A percentile compares a stretch with the other conserved stretches of the same genome.
Evolutionary conservation across 2,329 filamentous ascomycete genomes (phyloP).

Genomic region (Xylaria arbuscula): DNA sequence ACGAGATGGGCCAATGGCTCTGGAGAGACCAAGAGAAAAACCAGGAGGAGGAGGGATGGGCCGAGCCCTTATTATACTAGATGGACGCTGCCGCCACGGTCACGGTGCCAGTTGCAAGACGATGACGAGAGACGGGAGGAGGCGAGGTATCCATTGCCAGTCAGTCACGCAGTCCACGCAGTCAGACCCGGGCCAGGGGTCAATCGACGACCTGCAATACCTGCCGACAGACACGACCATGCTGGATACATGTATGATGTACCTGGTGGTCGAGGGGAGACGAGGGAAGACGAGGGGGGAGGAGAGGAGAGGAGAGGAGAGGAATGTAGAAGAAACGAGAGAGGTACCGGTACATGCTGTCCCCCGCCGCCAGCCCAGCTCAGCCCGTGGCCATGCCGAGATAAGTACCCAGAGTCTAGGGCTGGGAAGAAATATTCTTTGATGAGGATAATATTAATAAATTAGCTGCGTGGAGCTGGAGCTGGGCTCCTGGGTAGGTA

Average conservation of each 20-base stretch:
- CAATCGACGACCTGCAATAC: conserved; percentile 13
- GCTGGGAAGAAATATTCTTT: not conserved
- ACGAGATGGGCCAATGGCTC: conserved; percentile 24
- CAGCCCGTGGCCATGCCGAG: conserved; percentile 14
- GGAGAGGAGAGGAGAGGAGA: not conserved
- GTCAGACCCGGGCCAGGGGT: conserved; percentile 29
- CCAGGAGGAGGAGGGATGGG: conserved; percentile 26
- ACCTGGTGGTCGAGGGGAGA: conserved; percentile 14
- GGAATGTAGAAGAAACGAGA: not conserved
- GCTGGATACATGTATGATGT: conserved; percentile 7
- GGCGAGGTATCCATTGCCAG: conserved; percentile 35
- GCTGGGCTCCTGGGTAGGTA: conserved; percentile 3
- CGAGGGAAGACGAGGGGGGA: conserved; percentile 1
- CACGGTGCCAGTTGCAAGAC: conserved; percentile 28
- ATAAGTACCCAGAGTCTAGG: conserved; percentile 18
- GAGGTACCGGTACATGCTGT: conserved; percentile 18
- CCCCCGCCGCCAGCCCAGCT: conserved; percentile 4
- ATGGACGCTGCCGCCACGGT: conserved; percentile 11
- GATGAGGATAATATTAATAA: conserved; percentile 16
- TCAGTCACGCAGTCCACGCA: conserved; percentile 21
- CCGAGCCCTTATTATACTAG: conserved; percentile 34
- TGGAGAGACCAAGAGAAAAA: conserved; percentile 26
- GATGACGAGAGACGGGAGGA: conserved; percentile 35
- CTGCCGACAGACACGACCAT: conserved; percentile 3
- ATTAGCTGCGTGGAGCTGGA: conserved; percentile 26